Base-by-base conservation (phyloP, 345 rosid species). In the Eucalyptus tenuipes region DNA sequence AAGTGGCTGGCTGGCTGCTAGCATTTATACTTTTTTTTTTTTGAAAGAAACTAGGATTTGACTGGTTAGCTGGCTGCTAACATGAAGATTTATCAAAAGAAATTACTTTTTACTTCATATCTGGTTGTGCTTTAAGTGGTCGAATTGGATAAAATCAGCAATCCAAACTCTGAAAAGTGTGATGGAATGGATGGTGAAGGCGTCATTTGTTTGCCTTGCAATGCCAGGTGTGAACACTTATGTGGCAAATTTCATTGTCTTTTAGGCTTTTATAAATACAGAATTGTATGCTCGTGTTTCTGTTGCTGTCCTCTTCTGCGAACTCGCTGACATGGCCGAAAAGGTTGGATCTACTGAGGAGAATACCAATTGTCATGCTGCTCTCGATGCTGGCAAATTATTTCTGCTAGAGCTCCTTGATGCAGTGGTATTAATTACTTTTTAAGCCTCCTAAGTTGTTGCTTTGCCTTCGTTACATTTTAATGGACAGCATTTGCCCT, bases 251-350 rank as follows among this genome's bases (percentile, higher is more conserved):
- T 13, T 48, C 7, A 3, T 33, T 64, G 37, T 87, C 86, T 87
- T 59, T 87, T 92, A 97, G 99, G 95, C 93, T 86, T 96, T 95
- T 93, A 94, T 95, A 92, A 97, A 96, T 93, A 96, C 98, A 50
- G 99, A 97, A 93, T 92, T 97, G 89, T 97, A 94, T 93, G 98
- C 97, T 57, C 99, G 99, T 64, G 98, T 96, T n/a, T 96, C 97
- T 85, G 96, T 97, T 37, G 97, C 99, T 89, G 96, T 91, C 88
- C 93, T 97, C 57, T 95, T 97, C 88, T 88, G 92, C 93, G 95
- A 94, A 93, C 94, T 97, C 31, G 95, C 97, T 90, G 89, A 92
- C 92, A 91, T 94, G 94, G 95, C 92, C 20, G 87, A 88, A 87
- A 85, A 88, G 91, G 91, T 86, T 71, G 94, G 93, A 91, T 92